Conservation (phyloP, 2,329 filamentous ascomycete genomes). For the Arachnomyces sp. region DNA sequence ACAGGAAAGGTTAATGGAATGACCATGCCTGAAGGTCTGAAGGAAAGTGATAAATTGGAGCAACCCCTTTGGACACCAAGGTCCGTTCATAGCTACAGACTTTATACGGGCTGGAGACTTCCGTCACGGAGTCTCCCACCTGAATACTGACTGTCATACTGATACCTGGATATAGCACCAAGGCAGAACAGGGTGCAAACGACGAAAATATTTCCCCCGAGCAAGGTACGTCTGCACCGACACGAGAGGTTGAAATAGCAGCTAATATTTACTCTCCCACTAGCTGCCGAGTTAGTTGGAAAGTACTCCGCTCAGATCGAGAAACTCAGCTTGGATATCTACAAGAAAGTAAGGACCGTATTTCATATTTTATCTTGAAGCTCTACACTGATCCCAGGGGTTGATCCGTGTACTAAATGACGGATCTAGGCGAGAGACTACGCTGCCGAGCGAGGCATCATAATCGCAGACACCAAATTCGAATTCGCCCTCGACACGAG, state of each 20-base stretch:
- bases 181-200: slow-evolving; percentile 69
- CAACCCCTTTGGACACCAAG: too few relatives aligned
- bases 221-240: slow-evolving; percentile 37
- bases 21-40: slow-evolving; percentile 56
- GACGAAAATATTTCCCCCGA: slow-evolving; percentile 79
- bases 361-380: too few relatives aligned
- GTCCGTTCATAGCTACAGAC: too few relatives aligned
- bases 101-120: too few relatives aligned
- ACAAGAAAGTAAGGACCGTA: slow-evolving; percentile 32
- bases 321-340: slow-evolving; percentile 55
- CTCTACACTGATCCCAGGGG: slow-evolving; percentile 49
- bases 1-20: slow-evolving; percentile 74
- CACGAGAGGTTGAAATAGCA: not conserved
- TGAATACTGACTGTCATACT: too few relatives aligned
- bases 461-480: slow-evolving; percentile 71
- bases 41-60: slow-evolving; percentile 52
- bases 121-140: too few relatives aligned
- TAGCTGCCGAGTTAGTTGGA: slow-evolving; percentile 54
- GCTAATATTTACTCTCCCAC: slow-evolving; percentile 5
- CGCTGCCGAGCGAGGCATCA: slow-evolving; percentile 51
- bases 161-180: slow-evolving; percentile 75
- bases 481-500: slow-evolving; percentile 63
- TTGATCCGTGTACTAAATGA: slow-evolving; percentile 44
- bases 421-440: too few relatives aligned
- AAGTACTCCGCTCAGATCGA: slow-evolving; percentile 58